Percentiles rank a stretch among this genome's conserved stretches.
phyloP scores from a whole-genome alignment of 768 basidiomycete genomes.

The Russula sp. region DNA sequence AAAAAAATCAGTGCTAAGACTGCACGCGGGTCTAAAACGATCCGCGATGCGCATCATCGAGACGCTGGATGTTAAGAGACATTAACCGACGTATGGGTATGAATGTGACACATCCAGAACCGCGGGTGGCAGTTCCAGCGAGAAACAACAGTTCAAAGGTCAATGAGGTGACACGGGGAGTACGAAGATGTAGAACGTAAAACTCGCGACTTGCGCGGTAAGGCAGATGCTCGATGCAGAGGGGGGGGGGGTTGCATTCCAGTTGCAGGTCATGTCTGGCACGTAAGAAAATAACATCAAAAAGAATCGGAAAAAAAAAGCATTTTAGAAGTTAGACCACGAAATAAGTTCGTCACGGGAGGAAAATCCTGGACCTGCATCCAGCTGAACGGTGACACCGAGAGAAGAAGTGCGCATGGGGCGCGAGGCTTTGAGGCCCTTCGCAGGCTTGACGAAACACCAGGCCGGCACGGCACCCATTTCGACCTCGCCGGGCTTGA shows the following conservation, averaged over 20 bases:
- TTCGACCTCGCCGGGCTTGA: slow-evolving; percentile 43
- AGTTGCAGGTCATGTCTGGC: background rate
- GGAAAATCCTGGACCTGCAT: slow-evolving; percentile 32
- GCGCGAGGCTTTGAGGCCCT: slow-evolving; percentile 53
- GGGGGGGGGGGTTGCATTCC: background rate
- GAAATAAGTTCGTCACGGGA: slow-evolving; percentile 51
- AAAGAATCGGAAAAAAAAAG: background rate
- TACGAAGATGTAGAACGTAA: background rate
- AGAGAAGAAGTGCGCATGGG: slow-evolving; percentile 59
- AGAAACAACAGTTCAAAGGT: slow-evolving; percentile 1
- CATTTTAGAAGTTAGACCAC: slow-evolving; percentile 59
- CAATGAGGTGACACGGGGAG: background rate
- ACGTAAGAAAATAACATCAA: background rate
- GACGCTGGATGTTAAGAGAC: slow-evolving; percentile 3
- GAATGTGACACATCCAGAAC: slow-evolving; percentile 10
- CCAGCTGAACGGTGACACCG: slow-evolving; percentile 55
- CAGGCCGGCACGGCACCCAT: slow-evolving; percentile 71
- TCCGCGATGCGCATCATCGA: slow-evolving; percentile 14
- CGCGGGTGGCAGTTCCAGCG: slow-evolving; percentile 2
- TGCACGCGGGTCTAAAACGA: background rate
- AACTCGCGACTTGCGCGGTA: slow-evolving; percentile 3
- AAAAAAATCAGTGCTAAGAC: slow-evolving; percentile 1
- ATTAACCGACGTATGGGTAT: slow-evolving; percentile 5
- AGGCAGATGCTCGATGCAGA: background rate
- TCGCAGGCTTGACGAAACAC: slow-evolving; percentile 63